These are phyloP conservation scores for Stereocaulon alpinum DNA, from an alignment of 495 filamentous ascomycete species.

Conservation along the genomic window DNA sequence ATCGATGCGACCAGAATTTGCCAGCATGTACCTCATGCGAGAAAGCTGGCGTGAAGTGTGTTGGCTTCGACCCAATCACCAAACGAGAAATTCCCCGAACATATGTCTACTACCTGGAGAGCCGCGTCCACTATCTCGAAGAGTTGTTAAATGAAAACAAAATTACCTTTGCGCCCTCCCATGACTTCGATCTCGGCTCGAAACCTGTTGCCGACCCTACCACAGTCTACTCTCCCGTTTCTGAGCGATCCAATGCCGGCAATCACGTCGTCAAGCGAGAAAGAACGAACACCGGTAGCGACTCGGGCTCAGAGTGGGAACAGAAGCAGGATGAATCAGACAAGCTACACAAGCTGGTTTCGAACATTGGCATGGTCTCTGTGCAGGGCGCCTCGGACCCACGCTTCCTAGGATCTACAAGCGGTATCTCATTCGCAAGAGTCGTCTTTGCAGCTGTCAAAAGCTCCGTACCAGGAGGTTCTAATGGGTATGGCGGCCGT, in stretches of 20 bases:
- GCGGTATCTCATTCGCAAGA: conserved; percentile 87
- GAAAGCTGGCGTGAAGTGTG: conserved; percentile 79
- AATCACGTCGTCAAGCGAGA: conserved; percentile 2
- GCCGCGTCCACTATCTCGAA: conserved; percentile 73
- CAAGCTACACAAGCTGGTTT: conserved; percentile 62
- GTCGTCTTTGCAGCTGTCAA: conserved; percentile 93
- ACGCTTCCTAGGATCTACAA: conserved; percentile 73
- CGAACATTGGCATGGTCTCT: conserved; percentile 66
- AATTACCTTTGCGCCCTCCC: conserved; percentile 61
- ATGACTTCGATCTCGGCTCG: conserved; percentile 65
- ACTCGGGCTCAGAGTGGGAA: conserved; percentile 28
- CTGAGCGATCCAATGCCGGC: conserved; percentile 11
- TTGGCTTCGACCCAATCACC: conserved; percentile 91
- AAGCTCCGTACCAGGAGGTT: conserved; percentile 52
- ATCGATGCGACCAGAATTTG: conserved; percentile 85
- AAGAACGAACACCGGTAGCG: conserved; percentile 14
- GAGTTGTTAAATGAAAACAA: conserved; percentile 57
- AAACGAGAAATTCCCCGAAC: conserved; percentile 89
- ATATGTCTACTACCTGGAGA: conserved; percentile 92
- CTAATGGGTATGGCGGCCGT: conserved; percentile 33
- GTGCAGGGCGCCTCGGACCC: conserved; percentile 66
- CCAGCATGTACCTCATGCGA: conserved; percentile 85
- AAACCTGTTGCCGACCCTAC: conserved; percentile 35
- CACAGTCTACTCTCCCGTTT: conserved; percentile 6
- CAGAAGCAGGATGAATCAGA: conserved; percentile 48